These are phyloP conservation scores for Candida morakotiae DNA, from an alignment of 805 yeast genomes.

Conservation along the genomic window DNA sequence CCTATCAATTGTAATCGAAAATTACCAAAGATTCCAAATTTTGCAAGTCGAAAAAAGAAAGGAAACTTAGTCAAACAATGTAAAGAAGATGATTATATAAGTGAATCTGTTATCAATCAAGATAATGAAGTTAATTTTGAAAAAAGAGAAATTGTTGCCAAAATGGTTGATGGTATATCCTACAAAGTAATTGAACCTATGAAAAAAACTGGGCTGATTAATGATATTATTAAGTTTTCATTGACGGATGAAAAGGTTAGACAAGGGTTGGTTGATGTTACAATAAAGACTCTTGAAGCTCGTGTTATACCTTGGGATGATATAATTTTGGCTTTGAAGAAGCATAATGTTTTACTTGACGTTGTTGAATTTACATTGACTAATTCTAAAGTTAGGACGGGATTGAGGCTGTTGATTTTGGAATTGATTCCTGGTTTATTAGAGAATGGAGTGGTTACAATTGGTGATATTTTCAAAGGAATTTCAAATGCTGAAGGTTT, in stretches of 20 bases:
- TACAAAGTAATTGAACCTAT: conserved; percentile 20
- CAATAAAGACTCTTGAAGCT: conserved; percentile 21
- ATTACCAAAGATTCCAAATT: neutral
- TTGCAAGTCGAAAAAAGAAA: neutral
- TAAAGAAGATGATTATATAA: neutral
- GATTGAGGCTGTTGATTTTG: conserved; percentile 18
- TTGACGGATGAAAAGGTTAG: conserved; percentile 27
- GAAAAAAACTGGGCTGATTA: conserved; percentile 26
- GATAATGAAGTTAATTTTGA: conserved; percentile 1
- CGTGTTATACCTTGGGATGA: conserved; percentile 30
- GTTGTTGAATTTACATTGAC: conserved; percentile 22
- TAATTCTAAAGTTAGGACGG: conserved; percentile 25
- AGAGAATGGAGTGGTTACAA: conserved; percentile 9
- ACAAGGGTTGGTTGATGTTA: conserved; percentile 17
- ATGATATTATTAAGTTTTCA: conserved; percentile 21
- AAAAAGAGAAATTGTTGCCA: conserved; percentile 5
- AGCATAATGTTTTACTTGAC: conserved; percentile 27
- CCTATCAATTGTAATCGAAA: neutral
- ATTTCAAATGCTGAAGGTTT: neutral
- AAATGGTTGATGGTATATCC: conserved; percentile 16
- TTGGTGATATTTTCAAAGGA: conserved; percentile 7
- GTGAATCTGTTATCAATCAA: neutral
- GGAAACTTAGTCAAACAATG: neutral
- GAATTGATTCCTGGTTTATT: conserved; percentile 21
- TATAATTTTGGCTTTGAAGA: conserved; percentile 24